These are phyloP conservation scores for Nepenthes mirabilis DNA, from an alignment of 148 eudicot species.

Conservation along the genomic window DNA sequence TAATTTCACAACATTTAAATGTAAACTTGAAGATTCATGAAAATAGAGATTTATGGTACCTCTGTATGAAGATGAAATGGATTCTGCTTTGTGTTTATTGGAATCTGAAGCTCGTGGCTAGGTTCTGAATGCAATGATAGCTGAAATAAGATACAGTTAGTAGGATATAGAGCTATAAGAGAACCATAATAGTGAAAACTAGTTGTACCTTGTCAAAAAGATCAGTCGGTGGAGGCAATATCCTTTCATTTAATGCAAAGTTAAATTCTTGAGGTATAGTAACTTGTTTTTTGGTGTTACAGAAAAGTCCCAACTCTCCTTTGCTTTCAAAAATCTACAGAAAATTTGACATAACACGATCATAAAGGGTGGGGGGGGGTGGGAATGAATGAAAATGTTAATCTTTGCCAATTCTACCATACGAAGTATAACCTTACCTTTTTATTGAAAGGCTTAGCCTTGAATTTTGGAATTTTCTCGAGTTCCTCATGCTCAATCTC, in stretches of 20 bases:
- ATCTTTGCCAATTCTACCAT: background rate
- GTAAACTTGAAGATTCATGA: background rate
- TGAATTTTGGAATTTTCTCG: conserved; percentile 75
- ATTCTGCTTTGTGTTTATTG: conserved; percentile 59
- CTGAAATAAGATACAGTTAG: conserved; percentile 24
- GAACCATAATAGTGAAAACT: background rate
- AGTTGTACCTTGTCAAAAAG: conserved; percentile 71
- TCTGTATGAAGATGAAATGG: conserved; percentile 86
- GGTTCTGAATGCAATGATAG: conserved; percentile 66
- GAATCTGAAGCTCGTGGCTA: conserved; percentile 40
- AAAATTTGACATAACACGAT: conserved; percentile 1
- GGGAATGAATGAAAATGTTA: background rate
- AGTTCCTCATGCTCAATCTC: conserved; percentile 82
- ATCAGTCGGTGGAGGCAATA: conserved; percentile 49
- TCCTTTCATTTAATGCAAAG: conserved; percentile 73
- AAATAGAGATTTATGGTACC: conserved; percentile 23
- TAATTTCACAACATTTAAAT: background rate
- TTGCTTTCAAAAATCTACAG: conserved; percentile 84
- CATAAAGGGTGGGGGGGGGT: background rate
- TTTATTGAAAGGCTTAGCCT: conserved; percentile 87
- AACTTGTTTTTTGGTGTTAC: conserved; percentile 59
- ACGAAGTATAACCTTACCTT: conserved; percentile 33
- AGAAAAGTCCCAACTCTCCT: conserved; percentile 72
- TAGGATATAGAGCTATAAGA: background rate
- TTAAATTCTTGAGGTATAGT: conserved; percentile 87